Conservation (phyloP, 2,329 filamentous ascomycete species). For the Dactylellina haptotyla region DNA sequence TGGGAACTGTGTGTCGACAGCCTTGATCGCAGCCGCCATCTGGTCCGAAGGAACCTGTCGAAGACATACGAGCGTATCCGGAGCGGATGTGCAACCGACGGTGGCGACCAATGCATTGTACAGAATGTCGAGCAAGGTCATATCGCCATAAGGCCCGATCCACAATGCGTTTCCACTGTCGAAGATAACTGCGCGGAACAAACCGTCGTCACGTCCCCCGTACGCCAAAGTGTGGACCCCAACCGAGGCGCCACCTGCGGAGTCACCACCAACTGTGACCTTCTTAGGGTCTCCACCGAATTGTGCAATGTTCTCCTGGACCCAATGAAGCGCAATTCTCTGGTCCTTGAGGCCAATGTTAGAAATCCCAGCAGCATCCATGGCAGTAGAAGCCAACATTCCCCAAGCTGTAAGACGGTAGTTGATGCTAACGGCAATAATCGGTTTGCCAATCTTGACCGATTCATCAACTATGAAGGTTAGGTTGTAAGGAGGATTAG, state of each 20-base stretch:
- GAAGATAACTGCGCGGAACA: conserved; percentile 68
- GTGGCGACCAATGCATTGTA: conserved; percentile 72
- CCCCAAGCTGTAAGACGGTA: conserved; percentile 80
- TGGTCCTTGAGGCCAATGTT: conserved; percentile 80
- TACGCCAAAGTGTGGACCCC: conserved; percentile 46
- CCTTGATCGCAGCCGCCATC: conserved; percentile 29
- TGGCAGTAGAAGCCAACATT: conserved; percentile 75
- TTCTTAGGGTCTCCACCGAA: conserved; percentile 84
- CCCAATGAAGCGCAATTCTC: conserved; percentile 77
- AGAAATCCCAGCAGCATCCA: conserved; percentile 62
- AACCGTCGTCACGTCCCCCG: conserved; percentile 63
- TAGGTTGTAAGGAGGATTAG: conserved; percentile 65
- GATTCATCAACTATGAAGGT: conserved; percentile 71
- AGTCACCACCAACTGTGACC: conserved; percentile 82
- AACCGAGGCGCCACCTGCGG: conserved; percentile 65
- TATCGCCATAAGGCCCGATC: conserved; percentile 65
- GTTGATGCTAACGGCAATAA: conserved; percentile 79
- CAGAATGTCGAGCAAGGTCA: conserved; percentile 70
- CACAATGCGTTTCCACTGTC: conserved; percentile 65
- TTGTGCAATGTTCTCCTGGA: conserved; percentile 77
- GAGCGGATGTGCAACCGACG: conserved; percentile 69
- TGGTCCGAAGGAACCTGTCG: conserved; percentile 65
- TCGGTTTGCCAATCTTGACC: conserved; percentile 66
- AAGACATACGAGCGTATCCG: conserved; percentile 73
- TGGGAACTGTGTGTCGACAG: conserved; percentile 59